Conservation (phyloP, 2,329 filamentous ascomycete species). For the Hymenoscyphus occultus region DNA sequence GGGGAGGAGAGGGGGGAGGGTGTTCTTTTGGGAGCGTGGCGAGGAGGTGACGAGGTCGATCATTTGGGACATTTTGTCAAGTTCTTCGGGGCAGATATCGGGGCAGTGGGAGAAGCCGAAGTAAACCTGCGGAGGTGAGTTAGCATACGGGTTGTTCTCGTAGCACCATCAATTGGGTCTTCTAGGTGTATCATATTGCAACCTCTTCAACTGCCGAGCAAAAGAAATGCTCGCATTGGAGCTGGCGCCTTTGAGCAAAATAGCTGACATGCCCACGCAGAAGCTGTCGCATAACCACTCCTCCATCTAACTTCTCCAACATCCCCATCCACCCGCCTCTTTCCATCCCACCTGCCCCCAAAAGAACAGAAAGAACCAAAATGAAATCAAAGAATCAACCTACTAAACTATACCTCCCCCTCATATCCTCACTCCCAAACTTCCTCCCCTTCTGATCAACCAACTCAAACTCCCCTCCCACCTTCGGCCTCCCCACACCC, state of each 20-base stretch:
- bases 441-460: conserved; percentile 75
- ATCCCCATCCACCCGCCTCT: neutral
- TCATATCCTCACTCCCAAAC: conserved; percentile 77
- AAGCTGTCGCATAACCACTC: too few species aligned
- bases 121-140: conserved; percentile 63
- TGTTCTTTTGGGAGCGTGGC: conserved; percentile 39
- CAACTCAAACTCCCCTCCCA: conserved; percentile 82
- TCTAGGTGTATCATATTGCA: too few species aligned
- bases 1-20: conserved; percentile 55
- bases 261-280: too few species aligned
- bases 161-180: neutral
- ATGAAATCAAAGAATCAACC: conserved; percentile 34
- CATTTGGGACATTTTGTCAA: conserved; percentile 99
- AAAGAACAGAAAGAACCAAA: neutral
- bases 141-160: neutral
- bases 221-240: too few species aligned
- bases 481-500: conserved; percentile 87
- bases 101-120: conserved; percentile 98
- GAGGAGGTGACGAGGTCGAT: conserved; percentile 61
- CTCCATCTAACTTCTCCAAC: neutral
- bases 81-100: conserved; percentile 97
- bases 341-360: neutral
- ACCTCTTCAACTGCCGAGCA: too few species aligned
- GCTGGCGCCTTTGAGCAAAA: too few species aligned
- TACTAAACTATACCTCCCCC: conserved; percentile 80